Conservation (phyloP, 164 flowering plant species). For the Nymphaea colorata region DNA sequence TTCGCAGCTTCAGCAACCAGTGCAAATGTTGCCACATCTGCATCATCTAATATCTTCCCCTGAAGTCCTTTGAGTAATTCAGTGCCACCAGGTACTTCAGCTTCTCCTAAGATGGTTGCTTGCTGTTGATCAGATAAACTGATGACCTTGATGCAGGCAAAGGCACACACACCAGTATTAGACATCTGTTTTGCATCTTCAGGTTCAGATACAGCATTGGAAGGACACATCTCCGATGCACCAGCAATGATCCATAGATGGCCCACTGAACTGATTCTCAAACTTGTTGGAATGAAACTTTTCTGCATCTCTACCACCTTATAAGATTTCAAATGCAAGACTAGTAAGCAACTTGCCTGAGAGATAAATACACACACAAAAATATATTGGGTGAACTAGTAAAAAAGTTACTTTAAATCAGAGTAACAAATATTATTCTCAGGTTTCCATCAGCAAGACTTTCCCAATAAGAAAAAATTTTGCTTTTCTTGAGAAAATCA, state of each 20-base stretch:
- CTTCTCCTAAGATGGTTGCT: conserved; percentile 35
- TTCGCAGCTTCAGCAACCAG: conserved; percentile 77
- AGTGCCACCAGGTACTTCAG: conserved; percentile 51
- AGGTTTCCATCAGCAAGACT: no score
- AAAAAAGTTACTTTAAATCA: no score
- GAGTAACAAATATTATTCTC: no score
- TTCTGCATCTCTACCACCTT: conserved; percentile 48
- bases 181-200: conserved; percentile 1
- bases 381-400: not conserved
- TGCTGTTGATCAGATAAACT: conserved; percentile 10
- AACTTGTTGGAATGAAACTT: conserved; percentile 61
- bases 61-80: conserved; percentile 61
- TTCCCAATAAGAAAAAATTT: no score
- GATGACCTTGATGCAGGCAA: conserved; percentile 53
- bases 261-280: conserved; percentile 32
- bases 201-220: conserved; percentile 21
- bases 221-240: conserved; percentile 21
- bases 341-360: not conserved
- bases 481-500: no score
- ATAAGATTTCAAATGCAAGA: conserved; percentile 3
- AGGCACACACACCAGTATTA: conserved; percentile 7
- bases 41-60: conserved; percentile 40
- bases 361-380: not conserved
- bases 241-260: conserved; percentile 81
- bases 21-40: conserved; percentile 27